These are phyloP conservation scores for Ustilago nuda DNA, from an alignment of 1,284 basidiomycete genomes.

Conservation along the genomic window DNA sequence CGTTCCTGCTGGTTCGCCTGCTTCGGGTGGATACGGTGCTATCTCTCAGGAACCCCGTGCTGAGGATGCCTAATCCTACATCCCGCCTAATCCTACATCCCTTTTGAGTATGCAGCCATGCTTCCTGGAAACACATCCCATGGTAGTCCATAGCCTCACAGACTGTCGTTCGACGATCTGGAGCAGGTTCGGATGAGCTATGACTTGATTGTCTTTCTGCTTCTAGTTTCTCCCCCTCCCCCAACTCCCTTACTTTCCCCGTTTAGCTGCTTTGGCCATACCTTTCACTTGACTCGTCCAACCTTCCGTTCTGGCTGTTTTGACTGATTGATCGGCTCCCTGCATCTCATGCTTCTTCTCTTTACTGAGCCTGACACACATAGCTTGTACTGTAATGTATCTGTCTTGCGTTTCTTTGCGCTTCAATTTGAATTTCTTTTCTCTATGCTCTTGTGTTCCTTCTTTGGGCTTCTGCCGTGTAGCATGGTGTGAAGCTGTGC, in stretches of 20 bases:
- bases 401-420: neutral
- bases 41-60: constrained; percentile 55
- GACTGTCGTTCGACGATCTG: neutral
- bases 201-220: neutral
- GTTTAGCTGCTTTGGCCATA: neutral
- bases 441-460: neutral
- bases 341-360: neutral
- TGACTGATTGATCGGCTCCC: neutral
- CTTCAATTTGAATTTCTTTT: neutral
- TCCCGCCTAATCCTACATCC: constrained; percentile 28
- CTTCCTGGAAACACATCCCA: neutral
- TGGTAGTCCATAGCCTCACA: neutral
- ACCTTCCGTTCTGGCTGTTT: neutral
- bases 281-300: neutral
- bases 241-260: neutral
- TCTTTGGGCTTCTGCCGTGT: neutral
- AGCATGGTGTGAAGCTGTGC: neutral
- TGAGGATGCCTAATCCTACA: constrained; percentile 48
- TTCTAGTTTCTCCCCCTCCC: constrained; percentile 3
- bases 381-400: neutral
- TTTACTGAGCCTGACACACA: neutral
- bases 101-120: neutral
- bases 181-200: neutral
- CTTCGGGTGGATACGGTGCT: constrained; percentile 55
- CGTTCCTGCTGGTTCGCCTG: constrained; percentile 47